Evolutionary conservation across 192 early-diverging fungal species (phyloP), one percentile per base, ranked within the genome.

Genomic region (Thamnidium elegans): DNA sequence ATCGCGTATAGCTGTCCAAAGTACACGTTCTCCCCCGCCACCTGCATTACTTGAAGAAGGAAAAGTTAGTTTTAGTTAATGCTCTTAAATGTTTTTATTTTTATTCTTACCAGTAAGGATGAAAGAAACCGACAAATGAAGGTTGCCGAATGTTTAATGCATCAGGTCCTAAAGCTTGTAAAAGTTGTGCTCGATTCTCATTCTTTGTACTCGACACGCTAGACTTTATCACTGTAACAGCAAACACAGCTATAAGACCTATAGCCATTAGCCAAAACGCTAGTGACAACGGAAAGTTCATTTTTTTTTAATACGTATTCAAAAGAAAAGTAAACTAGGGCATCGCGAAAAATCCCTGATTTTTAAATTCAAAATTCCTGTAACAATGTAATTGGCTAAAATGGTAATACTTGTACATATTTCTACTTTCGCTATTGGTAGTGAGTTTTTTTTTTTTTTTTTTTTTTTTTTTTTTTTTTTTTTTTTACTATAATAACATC

Each of bases 21-120:
- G 80, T 0, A 99, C 98, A 14, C 95, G 80, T 75, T 99, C 97
- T 5, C 97, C 97, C 17, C 97, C 97, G 34, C 96, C 97, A 50
- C 94, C 93, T 10, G 84, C 87, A 75, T 93, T 89, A 64, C 89
- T 90, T 66, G 17, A 15, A 34, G 43, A 45, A 19, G 32, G 45
- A 43, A 59, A 43, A 26, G 26, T 26, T 26, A 26, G 26, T 26
- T 26, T 26, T 26, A 2, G 26, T 26, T 26, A 26, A 3, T 3
- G 21, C 11, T 55, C 13, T 39, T n/a, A 23, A 43, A 4, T 13
- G 48, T 43, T 5, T 26, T 31, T 44, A 21, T 14, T 50, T 50
- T 30, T 23, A 17, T 20, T 32, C 46, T 55, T 81, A 90, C 81
- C 93, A 92, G 52, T 89, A 95, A 1, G 94, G 96, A 79, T 98